Evolutionary conservation across 2,329 filamentous ascomycete species (phyloP), one percentile per base, ranked within the genome.

Genomic region (Colletotrichum sp.): DNA sequence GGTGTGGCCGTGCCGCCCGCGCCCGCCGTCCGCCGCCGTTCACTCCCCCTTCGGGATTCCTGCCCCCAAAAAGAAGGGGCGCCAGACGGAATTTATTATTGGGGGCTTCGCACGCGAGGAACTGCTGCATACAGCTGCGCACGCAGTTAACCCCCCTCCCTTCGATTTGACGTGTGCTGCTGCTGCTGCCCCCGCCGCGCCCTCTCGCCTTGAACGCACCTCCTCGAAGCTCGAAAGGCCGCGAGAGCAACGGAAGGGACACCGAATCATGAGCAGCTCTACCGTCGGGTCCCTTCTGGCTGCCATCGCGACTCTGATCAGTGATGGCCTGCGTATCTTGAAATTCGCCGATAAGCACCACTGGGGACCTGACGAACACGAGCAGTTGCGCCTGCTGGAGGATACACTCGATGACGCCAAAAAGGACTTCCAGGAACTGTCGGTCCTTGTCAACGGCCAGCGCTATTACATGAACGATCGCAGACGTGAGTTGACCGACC

Each of bases 281-380:
- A 90, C 90, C 66, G 89, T 92, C 81, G 91, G 91, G 80, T 87
- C 88, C 78, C 86, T 92, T 80, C 88, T 92, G 82, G 90, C 90
- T 80, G 85, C 85, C 83, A 91, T 92, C 82, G 91, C 90, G 79
- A 89, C 86, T 77, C 85, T 87, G 68, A 82, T 92, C 79, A 86
- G 85, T 80, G 88, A 91, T 78, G 87, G 86, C 74, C 83, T 91
- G 79, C 89, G 89, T 80, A 88, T 88, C 78, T 84, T 92, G 80
- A 86, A 86, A 83, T 87, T 90, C 78, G 87, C 90, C 79, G 90
- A 92, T 82, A 92, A 91, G 83, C 86, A 87, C 60, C 87, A 89
- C 77, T 92, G 91, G 91, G 89, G 88, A 0, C 84, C 86, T 26
- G 90, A 92, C 85, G 90, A 92, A 84, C 88, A 90, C 80, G 90